Conservation (phyloP, 768 basidiomycete genomes). For the Xerocomus potaroensis region DNA sequence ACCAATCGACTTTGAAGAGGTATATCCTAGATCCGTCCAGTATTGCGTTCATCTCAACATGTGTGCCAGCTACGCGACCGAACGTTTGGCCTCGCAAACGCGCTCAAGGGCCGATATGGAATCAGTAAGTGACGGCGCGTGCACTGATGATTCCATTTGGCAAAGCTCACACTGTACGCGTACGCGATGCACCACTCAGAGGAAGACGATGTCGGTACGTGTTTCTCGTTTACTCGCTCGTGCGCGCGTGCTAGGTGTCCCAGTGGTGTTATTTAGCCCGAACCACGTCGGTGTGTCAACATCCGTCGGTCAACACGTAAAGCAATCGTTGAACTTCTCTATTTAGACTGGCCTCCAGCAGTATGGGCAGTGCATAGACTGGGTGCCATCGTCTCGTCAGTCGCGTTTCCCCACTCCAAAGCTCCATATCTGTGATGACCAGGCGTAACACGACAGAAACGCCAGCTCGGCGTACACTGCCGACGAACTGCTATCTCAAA, state of each 20-base stretch:
- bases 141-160: not conserved
- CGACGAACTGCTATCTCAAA: conserved; percentile 32
- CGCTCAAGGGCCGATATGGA: conserved; percentile 42
- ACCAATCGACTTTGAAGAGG: conserved; percentile 44
- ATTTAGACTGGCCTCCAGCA: conserved; percentile 49
- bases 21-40: conserved; percentile 19
- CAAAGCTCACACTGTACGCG: not conserved
- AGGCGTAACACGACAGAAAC: conserved; percentile 9
- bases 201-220: conserved; percentile 49
- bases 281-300: conserved; percentile 52
- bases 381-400: conserved; percentile 57
- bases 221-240: not conserved
- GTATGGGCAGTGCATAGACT: conserved; percentile 60
- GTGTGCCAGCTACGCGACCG: conserved; percentile 36
- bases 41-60: not conserved
- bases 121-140: conserved; percentile 45
- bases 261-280: conserved; percentile 61
- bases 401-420: not conserved
- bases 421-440: not conserved
- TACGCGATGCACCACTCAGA: conserved; percentile 27
- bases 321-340: not conserved
- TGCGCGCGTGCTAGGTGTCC: conserved; percentile 5
- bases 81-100: conserved; percentile 52
- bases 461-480: conserved; percentile 36
- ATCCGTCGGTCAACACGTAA: not conserved